Base-by-base conservation (phyloP, 805 yeast species). In the Yarrowia sp. region DNA sequence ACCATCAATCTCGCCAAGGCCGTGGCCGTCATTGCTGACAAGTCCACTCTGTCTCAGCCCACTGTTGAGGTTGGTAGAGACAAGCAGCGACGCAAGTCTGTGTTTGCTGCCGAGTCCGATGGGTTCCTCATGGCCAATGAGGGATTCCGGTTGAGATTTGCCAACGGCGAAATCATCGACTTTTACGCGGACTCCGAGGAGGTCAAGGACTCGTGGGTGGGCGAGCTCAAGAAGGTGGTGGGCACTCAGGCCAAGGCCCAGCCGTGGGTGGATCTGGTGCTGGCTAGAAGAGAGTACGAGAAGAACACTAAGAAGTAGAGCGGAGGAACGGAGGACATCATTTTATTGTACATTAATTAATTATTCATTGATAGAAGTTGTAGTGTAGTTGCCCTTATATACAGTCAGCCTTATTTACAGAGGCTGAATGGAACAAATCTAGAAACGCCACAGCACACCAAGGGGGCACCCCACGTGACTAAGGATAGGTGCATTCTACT, bases 111-210 rank as follows among this genome's bases (percentile, higher is more conserved):
- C 35, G 65, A 64, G 35, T 69, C 71, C 50, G 69, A 69, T 13
- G 72, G 68, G 0, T 69, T 68, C 53, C 45, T 66, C 64, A 66
- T 66, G 57, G 68, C 69, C 71, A 85, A 88, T 67, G 88, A 89
- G 67, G 86, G 92, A 11, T 90, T 92, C 80, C 87, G 87, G 71
- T 75, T 92, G 57, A 77, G 79, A 67, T 92, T 92, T 74, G 81
- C 84, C 45, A 89, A 92, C 72, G 92, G 90, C 5, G 98, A 92
- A 74, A 78, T 84, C 3, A 88, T 92, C 61, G 89, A 86, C 68
- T 90, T 93, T 74, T 90, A 89, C n/a, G 93, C 97, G 15, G 95
- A 90, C 64, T 84, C 86, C 48, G 80, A 78, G 51, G 78, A 74
- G 15, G 87, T 84, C 62, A 88, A 86, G 75, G 72, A 75, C 36